Conservation (phyloP, 176 grass and related monocot species). For the Guadua angustifolia region DNA sequence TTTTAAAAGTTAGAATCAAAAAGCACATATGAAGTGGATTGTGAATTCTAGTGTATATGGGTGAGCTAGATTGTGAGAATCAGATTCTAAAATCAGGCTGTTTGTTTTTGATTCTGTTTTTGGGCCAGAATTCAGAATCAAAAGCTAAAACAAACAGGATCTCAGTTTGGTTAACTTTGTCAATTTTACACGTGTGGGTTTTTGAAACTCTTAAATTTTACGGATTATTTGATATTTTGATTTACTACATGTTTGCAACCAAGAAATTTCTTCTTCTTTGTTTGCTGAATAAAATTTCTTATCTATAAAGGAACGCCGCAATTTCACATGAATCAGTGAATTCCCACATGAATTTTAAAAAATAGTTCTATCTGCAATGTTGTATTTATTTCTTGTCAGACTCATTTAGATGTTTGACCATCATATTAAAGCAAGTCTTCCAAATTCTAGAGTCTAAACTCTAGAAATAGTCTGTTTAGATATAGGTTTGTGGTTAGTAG, state of each 20-base stretch:
- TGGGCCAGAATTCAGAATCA: too few relatives aligned
- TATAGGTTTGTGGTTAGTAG: background rate
- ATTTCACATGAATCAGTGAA: constrained; percentile 11
- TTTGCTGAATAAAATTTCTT: background rate
- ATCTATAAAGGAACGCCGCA: background rate
- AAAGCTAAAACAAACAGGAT: too few relatives aligned
- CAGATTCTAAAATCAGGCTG: too few relatives aligned
- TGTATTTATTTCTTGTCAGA: background rate
- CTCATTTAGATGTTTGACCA: constrained; percentile 6
- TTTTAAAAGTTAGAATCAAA: too few relatives aligned
- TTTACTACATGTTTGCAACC: background rate
- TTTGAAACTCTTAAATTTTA: background rate
- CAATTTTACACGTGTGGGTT: background rate
- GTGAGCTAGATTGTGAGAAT: too few relatives aligned
- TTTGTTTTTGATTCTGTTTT: too few relatives aligned
- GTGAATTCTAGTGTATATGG: too few relatives aligned
- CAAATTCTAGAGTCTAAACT: background rate
- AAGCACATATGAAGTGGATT: too few relatives aligned
- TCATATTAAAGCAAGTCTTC: background rate
- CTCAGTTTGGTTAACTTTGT: background rate
- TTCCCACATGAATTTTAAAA: background rate
- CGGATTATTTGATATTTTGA: background rate
- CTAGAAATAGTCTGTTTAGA: background rate
- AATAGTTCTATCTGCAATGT: background rate
- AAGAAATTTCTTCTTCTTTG: background rate